These are phyloP conservation scores for peach (Prunus persica) DNA, from an alignment of 306 rosid species.

Conservation along the genomic window DNA sequence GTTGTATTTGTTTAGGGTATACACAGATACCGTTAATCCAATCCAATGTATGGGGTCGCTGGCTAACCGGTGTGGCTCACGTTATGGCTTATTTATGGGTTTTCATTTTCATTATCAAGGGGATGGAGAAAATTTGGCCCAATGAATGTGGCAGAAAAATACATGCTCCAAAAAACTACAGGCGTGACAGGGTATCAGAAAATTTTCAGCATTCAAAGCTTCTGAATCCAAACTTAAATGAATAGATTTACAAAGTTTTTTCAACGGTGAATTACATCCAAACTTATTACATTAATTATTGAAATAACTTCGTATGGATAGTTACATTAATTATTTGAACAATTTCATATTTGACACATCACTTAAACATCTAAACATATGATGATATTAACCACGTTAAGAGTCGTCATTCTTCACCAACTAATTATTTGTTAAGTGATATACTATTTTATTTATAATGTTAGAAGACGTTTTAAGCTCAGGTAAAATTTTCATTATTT, in stretches of 20 bases:
- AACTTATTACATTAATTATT: too few relatives aligned
- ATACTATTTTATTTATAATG: too few relatives aligned
- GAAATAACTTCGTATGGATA: too few relatives aligned
- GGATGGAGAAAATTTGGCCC: not conserved
- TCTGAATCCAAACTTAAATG: not conserved
- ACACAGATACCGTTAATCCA: not conserved
- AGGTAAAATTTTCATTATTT: too few relatives aligned
- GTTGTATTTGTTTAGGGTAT: not conserved
- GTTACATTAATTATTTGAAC: too few relatives aligned
- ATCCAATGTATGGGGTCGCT: conserved; percentile 17
- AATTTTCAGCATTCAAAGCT: not conserved
- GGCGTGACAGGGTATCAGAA: not conserved
- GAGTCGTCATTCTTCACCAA: too few relatives aligned
- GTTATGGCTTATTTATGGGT: conserved; percentile 1
- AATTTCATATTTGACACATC: too few relatives aligned
- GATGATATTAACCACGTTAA: too few relatives aligned
- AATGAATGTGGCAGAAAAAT: not conserved
- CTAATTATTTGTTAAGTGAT: too few relatives aligned
- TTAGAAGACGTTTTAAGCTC: too few relatives aligned
- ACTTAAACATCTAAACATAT: too few relatives aligned
- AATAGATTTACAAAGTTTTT: not conserved
- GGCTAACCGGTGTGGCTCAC: not conserved
- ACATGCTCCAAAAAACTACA: not conserved
- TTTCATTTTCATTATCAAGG: not conserved
- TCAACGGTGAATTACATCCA: too few relatives aligned